A percentile compares a stretch with the other conserved stretches of the same genome.
phyloP scores from a whole-genome alignment of 1,284 basidiomycete species.

The Boletus mariae region DNA sequence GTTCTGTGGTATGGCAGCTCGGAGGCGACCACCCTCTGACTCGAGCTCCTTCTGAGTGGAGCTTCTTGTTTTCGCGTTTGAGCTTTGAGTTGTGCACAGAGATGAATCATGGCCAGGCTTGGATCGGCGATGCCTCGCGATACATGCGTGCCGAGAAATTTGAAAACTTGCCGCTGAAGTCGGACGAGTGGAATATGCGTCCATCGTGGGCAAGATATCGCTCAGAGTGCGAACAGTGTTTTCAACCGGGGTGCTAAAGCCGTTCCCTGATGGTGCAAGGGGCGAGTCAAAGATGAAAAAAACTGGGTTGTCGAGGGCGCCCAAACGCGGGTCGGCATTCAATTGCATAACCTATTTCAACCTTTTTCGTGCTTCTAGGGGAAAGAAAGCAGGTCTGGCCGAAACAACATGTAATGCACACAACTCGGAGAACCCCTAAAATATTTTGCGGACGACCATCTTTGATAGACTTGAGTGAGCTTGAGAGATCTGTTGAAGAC shows the following conservation, averaged over 20 bases:
- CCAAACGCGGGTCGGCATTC: neutral
- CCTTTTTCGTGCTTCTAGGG: conserved; percentile 23
- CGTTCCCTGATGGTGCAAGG: conserved; percentile 51
- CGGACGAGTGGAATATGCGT: neutral
- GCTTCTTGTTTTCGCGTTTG: too few species aligned
- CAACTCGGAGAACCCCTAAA: conserved; percentile 45
- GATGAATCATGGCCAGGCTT: too few species aligned
- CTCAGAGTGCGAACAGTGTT: conserved; percentile 30
- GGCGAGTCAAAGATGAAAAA: conserved; percentile 64
- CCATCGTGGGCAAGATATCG: too few species aligned
- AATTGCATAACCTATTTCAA: too few species aligned
- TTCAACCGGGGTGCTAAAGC: conserved; percentile 43
- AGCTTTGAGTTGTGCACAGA: too few species aligned
- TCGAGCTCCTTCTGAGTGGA: too few species aligned
- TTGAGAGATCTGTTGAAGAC: conserved; percentile 41
- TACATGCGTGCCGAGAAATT: neutral
- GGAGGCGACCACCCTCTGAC: too few species aligned
- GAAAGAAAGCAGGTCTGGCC: too few species aligned
- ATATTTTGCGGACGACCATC: conserved; percentile 39
- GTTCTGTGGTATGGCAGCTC: too few species aligned
- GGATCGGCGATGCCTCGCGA: neutral
- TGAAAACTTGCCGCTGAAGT: neutral
- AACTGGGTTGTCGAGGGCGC: conserved; percentile 25
- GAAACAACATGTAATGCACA: conserved; percentile 3
- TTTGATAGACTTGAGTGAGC: conserved; percentile 31